Base-by-base conservation (phyloP, 2,329 filamentous ascomycete genomes). In the Fusarium nematophilum region DNA sequence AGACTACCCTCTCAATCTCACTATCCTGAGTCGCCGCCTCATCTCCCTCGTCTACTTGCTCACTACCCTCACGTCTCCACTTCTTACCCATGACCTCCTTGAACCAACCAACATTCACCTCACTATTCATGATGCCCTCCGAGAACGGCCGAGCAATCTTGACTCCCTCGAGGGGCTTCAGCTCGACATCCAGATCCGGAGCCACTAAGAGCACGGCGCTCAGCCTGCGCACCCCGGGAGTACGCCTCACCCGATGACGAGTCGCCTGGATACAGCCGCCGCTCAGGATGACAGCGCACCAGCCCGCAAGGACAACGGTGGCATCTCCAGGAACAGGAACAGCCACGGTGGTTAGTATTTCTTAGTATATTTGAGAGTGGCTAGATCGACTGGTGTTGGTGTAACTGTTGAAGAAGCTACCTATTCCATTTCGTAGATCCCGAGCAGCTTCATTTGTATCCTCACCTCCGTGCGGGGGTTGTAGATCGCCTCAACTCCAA, bases 41-140 rank as follows among this genome's bases (percentile, higher is more conserved):
- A 18, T 51, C 9, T 1, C 38, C 33, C 14, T 39, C 37, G 2
- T 30, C 31, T 4, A 48, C n/a, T 18, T 44, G 33, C 25, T 52
- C 26, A 13, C 39, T 55, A 2, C 31, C 39, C 21, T 45, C 52
- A 3, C 21, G 38, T n/a, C 38, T 33, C 38, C 46, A 51, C 15
- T 39, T 55, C 31, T 52, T 54, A 1, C 33, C 38, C 38, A 44
- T 38, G 7, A 39, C 46, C 6, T 34, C 34, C 7, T 46, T 56
- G 21, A 40, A 33, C 34, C 21, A 37, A 1, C 34, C 27, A 21
- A 37, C 17, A 11, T 47, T 15, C 3, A 40, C 15, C 5, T 30
- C 27, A 10, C 34, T 27, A 25, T 11, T 15, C 17, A 27, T 42
- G 23, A 36, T 25, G 1, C 23, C 27, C n/a, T 39, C 30, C 2